phyloP scores from a whole-genome alignment of 2,329 filamentous ascomycete species.

The Pseudogymnoascus sp. region DNA sequence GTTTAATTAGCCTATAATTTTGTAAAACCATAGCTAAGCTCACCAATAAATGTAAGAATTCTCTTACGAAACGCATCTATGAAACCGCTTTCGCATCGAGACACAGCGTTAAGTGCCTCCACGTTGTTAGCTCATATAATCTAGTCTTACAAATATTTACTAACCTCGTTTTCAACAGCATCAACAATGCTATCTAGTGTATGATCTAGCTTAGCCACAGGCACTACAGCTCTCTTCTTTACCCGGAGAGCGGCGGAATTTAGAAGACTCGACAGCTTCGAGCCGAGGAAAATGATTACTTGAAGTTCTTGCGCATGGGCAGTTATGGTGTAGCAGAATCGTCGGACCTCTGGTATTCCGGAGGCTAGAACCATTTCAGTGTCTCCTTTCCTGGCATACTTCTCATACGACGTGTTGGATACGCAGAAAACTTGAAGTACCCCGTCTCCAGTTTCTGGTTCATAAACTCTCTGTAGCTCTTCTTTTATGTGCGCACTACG shows the following conservation, averaged over 20 bases:
- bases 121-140: conserved; percentile 10
- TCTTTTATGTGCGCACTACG: conserved; percentile 27
- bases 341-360: conserved; percentile 29
- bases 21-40: conserved; percentile 9
- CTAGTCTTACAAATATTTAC: neutral
- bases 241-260: conserved; percentile 28
- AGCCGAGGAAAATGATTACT: conserved; percentile 26
- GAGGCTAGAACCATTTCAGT: conserved; percentile 24
- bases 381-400: conserved; percentile 27
- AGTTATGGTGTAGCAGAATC: conserved; percentile 30
- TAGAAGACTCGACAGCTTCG: conserved; percentile 24
- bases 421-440: conserved; percentile 31
- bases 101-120: conserved; percentile 11
- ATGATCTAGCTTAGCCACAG: conserved; percentile 10
- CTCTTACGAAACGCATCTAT: conserved; percentile 14
- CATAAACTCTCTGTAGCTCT: conserved; percentile 25
- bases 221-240: neutral
- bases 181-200: conserved; percentile 13
- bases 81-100: conserved; percentile 9
- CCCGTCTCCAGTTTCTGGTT: conserved; percentile 18
- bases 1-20: conserved; percentile 3
- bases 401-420: conserved; percentile 31
- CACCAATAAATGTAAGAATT: conserved; percentile 15
- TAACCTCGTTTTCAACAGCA: conserved; percentile 15
- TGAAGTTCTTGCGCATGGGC: conserved; percentile 28